Conservation (phyloP, 306 rosid genomes). For the Medicago arabica region DNA sequence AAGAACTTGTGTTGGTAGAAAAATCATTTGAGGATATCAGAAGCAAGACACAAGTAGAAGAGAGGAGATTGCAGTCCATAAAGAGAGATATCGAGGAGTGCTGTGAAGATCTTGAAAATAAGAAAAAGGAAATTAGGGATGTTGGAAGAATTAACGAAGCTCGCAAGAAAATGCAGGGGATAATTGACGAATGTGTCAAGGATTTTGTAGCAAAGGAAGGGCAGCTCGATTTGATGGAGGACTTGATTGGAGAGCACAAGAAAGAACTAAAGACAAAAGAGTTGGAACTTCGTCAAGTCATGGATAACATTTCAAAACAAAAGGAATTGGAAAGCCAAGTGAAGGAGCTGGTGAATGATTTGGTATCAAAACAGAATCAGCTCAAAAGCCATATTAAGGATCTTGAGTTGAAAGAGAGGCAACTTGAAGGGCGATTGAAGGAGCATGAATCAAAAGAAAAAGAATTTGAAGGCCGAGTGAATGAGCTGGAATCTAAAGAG, state of each 20-base stretch:
- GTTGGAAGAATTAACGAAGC: neutral
- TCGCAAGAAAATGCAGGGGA: conserved; percentile 2
- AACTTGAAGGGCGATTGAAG: conserved; percentile 19
- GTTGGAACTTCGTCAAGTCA: neutral
- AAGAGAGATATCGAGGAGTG: conserved; percentile 40
- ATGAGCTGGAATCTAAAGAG: neutral
- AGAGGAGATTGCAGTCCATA: conserved; percentile 37
- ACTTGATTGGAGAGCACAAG: conserved; percentile 17
- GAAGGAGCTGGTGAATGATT: conserved; percentile 3
- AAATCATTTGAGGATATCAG: conserved; percentile 20
- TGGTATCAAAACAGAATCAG: neutral
- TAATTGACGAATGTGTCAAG: conserved; percentile 28
- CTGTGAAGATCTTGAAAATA: conserved; percentile 45
- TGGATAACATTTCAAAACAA: neutral
- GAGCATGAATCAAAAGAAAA: conserved; percentile 37
- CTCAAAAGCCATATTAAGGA: neutral
- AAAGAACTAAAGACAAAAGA: neutral
- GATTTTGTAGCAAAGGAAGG: conserved; percentile 34
- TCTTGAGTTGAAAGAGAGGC: conserved; percentile 25
- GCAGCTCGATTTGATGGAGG: conserved; percentile 1
- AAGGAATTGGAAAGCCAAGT: neutral
- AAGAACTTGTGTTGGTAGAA: conserved; percentile 36
- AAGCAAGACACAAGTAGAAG: conserved; percentile 11
- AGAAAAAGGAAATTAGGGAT: conserved; percentile 37
- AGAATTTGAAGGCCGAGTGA: neutral